Conservation (phyloP, 164 flowering plant genomes). For the Chimonanthus salicifolius region DNA sequence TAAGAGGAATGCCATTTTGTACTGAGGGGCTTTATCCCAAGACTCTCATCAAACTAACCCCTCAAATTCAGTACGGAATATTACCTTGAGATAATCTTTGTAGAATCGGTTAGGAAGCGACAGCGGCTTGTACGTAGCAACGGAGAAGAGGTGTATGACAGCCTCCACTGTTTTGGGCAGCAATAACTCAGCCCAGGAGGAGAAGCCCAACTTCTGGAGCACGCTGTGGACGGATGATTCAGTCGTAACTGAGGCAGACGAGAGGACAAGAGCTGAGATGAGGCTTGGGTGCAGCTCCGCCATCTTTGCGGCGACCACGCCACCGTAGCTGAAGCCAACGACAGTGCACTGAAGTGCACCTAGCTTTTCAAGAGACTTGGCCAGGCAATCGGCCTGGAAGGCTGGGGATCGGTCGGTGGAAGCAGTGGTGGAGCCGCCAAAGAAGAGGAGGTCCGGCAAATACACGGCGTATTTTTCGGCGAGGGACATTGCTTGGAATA, state of each 20-base stretch:
- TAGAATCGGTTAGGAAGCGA: conserved; percentile 65
- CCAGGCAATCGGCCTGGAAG: conserved; percentile 68
- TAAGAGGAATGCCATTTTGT: too few relatives aligned
- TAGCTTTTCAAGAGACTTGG: conserved; percentile 38
- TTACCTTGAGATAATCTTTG: conserved; percentile 68
- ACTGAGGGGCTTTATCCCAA: too few relatives aligned
- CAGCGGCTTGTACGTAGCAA: conserved; percentile 55
- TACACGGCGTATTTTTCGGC: conserved; percentile 60
- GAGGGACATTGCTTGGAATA: conserved; percentile 67
- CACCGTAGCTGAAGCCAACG: conserved; percentile 88
- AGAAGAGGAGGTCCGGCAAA: conserved; percentile 79
- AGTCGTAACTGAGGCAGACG: conserved; percentile 61
- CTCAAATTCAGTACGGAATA: background rate
- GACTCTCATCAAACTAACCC: too few relatives aligned
- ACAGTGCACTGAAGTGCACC: conserved; percentile 51
- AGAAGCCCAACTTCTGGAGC: conserved; percentile 43
- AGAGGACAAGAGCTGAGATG: conserved; percentile 49
- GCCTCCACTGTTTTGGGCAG: conserved; percentile 64
- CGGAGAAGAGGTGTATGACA: conserved; percentile 53
- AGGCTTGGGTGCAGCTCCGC: conserved; percentile 53
- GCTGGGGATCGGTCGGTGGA: conserved; percentile 46
- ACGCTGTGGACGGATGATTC: conserved; percentile 38
- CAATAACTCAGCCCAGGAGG: conserved; percentile 59
- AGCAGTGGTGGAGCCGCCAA: conserved; percentile 55
- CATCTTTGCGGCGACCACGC: conserved; percentile 75